Percentiles rank a stretch among this genome's conserved stretches.
phyloP scores from a whole-genome alignment of 208 protist genomes.

The Leishmania mexicana region DNA sequence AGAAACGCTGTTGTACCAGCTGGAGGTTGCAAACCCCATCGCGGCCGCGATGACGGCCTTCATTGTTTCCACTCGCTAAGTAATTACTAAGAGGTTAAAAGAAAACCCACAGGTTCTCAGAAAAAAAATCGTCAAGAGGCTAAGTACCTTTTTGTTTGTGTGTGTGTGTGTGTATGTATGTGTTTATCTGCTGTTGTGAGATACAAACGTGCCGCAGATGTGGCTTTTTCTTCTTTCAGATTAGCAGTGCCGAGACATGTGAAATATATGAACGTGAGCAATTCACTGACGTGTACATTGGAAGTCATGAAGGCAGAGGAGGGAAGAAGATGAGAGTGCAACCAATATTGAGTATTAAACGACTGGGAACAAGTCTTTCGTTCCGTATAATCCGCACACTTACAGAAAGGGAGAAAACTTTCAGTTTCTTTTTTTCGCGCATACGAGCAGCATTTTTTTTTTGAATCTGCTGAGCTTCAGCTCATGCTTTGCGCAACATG shows the following conservation, averaged over 20 bases:
- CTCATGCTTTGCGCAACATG: neutral
- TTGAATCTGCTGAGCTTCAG: neutral
- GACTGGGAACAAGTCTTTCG: neutral
- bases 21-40: conserved; percentile 57
- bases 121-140: neutral
- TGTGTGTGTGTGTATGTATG: no score
- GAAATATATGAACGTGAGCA: neutral
- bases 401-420: neutral
- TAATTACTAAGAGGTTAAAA: conserved; percentile 8
- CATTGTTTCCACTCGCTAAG: conserved; percentile 36
- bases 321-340: neutral
- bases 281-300: neutral
- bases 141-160: neutral
- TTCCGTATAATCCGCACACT: neutral
- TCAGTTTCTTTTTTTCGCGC: neutral
- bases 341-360: neutral
- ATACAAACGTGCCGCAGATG: neutral
- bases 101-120: neutral
- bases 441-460: neutral
- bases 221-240: neutral
- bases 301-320: neutral
- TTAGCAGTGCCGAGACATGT: neutral
- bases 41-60: conserved; percentile 63
- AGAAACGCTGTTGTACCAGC: conserved; percentile 48
- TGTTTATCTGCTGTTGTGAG: neutral